phyloP scores from a whole-genome alignment of 1,284 basidiomycete species.

The Malassezia vespertilionis region DNA sequence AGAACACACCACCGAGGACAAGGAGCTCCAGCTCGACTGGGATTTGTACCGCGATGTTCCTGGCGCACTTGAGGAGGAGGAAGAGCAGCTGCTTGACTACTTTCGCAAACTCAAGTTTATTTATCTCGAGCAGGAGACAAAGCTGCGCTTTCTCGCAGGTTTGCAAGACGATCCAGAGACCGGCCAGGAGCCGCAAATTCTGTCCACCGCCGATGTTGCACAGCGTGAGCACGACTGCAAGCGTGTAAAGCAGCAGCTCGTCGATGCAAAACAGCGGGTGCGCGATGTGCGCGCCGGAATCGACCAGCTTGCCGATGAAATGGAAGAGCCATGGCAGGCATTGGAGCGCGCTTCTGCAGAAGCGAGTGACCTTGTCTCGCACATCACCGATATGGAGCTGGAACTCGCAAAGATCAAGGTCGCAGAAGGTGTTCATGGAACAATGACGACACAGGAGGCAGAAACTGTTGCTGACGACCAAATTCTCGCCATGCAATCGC shows the following conservation, averaged over 20 bases:
- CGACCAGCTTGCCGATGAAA: conserved; percentile 24
- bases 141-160: conserved; percentile 38
- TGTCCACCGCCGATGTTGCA: conserved; percentile 31
- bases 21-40: conserved; percentile 34
- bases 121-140: conserved; percentile 41
- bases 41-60: conserved; percentile 34
- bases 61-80: conserved; percentile 29
- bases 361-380: conserved; percentile 25
- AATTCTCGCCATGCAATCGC: conserved; percentile 29
- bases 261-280: conserved; percentile 31
- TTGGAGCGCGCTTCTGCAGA: conserved; percentile 23
- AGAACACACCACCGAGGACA: neutral
- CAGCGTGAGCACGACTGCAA: conserved; percentile 28
- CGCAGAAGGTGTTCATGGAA: conserved; percentile 26
- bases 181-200: conserved; percentile 35
- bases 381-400: conserved; percentile 37
- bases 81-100: conserved; percentile 29
- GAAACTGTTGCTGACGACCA: conserved; percentile 30
- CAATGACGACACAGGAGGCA: conserved; percentile 29
- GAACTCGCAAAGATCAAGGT: conserved; percentile 35
- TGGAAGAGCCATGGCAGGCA: conserved; percentile 26
- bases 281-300: conserved; percentile 26
- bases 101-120: conserved; percentile 43
- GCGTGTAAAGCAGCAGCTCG: conserved; percentile 34
- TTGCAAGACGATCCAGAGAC: conserved; percentile 37